Evolutionary conservation across 2,329 filamentous ascomycete genomes (phyloP), one percentile per base, ranked within the genome.

Genomic region (Eutypella sp.): DNA sequence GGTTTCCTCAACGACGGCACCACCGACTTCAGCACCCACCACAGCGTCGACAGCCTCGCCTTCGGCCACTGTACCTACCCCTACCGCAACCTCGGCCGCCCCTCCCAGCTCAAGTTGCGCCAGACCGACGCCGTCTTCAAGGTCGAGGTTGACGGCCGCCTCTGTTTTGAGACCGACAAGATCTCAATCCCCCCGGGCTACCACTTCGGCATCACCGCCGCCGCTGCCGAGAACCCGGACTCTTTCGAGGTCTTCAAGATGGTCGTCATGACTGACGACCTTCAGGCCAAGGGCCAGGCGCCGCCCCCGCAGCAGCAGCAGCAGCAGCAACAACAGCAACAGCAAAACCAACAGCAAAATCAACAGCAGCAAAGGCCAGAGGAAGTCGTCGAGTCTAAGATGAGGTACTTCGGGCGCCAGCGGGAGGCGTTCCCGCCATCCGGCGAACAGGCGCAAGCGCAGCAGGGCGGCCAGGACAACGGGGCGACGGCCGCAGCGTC

Each of bases 161-260:
- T 80, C 34, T 99, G 93, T 73, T 96, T 99, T 70, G 81, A 89
- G 61, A 92, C 83, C 43, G 72, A 84, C 66, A 87, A 89, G 73
- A 77, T 97, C 59, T 75, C 73, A 50, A 77, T 99, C 20, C 93
- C 92, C 3, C 58, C 76, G 2, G 88, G 88, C 55, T 95, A 97
- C 71, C 79, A 80, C 63, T 88, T 96, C 55, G 93, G 93, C 57
- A 72, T 99, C 56, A 89, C 87, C 11, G 93, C 92, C 36, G 87
- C 89, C 15, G 92, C 89, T 3, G 87, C 89, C 24, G 92, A 97
- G 55, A 91, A 83, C 58, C 90, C 93, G 1, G 93, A 99, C 69
- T 95, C 89, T 5, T 95, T 96, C 60, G 93, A 99, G 68, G 67
- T 96, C 54, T 93, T 91, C 74, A 95, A 92, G 64, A 79, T 97